A percentile compares a stretch with the other conserved stretches of the same genome.
These are phyloP conservation scores for Actinomortierella wolfii DNA, from an alignment of 371 early-diverging fungal species.

Conservation along the genomic window DNA sequence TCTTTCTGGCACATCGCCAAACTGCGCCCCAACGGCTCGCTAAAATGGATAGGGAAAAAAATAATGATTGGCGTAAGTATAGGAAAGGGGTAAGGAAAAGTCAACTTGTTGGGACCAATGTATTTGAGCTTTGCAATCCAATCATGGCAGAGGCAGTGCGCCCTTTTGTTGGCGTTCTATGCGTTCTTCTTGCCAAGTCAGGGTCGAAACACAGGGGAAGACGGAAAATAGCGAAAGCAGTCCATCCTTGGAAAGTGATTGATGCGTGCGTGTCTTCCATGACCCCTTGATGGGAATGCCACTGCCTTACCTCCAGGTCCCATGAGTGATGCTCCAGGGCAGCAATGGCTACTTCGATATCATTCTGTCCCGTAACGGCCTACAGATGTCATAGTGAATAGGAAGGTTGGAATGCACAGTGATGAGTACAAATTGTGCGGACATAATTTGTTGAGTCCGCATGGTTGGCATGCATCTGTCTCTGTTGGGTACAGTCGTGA, in stretches of 20 bases:
- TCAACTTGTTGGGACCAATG: too few relatives aligned
- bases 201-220: too few relatives aligned
- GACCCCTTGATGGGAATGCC: too few relatives aligned
- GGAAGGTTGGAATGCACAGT: not conserved
- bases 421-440: too few relatives aligned
- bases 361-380: slow-evolving; percentile 46
- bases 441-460: too few relatives aligned
- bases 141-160: too few relatives aligned
- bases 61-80: not conserved
- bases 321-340: slow-evolving; percentile 43
- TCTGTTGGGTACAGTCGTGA: not conserved
- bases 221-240: too few relatives aligned
- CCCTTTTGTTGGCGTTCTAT: too few relatives aligned
- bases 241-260: too few relatives aligned
- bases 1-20: slow-evolving; percentile 34
- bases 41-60: slow-evolving; percentile 1
- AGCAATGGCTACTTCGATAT: slow-evolving; percentile 38
- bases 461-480: not conserved
- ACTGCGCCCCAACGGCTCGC: slow-evolving; percentile 48
- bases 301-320: slow-evolving; percentile 35
- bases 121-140: too few relatives aligned
- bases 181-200: too few relatives aligned
- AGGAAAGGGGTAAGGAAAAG: not conserved
- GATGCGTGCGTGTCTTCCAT: too few relatives aligned
- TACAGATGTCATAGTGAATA: slow-evolving; percentile 1